A percentile compares a stretch with the other conserved stretches of the same genome.
Evolutionary conservation across 352 stramenopile species (phyloP).

Genomic region (Globisporangium emineosum): DNA sequence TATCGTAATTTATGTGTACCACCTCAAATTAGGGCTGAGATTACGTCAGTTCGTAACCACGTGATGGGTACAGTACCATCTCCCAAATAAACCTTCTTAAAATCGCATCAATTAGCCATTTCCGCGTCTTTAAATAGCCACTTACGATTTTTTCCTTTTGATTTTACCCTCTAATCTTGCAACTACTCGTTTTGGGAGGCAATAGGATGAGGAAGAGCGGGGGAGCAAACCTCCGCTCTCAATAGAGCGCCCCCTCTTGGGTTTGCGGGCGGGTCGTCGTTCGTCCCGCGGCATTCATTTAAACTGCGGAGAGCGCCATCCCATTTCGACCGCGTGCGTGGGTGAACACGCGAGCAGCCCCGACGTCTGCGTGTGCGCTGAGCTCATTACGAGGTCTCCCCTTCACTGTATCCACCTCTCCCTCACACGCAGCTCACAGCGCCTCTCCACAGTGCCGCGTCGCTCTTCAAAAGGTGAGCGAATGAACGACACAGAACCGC

Average conservation of each 20-base stretch:
- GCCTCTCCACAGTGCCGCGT: neutral
- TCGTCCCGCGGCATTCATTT: neutral
- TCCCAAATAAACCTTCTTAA: neutral
- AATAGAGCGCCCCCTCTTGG: neutral
- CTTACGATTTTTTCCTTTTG: no score
- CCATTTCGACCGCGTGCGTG: neutral
- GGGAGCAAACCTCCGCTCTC: neutral
- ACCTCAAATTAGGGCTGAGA: neutral
- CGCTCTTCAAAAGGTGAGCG: no score
- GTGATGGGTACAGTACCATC: neutral
- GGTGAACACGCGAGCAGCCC: neutral
- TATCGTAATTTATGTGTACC: neutral
- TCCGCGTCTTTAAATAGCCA: no score
- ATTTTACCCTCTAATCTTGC: no score
- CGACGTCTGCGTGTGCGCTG: neutral
- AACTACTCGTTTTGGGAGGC: no score
- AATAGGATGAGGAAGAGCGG: neutral
- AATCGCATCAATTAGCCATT: no score
- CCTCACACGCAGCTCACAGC: neutral
- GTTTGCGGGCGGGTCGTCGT: neutral
- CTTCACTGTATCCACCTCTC: neutral
- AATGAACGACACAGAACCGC: neutral
- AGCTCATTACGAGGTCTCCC: neutral
- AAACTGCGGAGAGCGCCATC: neutral
- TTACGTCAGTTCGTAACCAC: neutral